phyloP scores from a whole-genome alignment of 768 basidiomycete species.

The Hydnum rufescens region DNA sequence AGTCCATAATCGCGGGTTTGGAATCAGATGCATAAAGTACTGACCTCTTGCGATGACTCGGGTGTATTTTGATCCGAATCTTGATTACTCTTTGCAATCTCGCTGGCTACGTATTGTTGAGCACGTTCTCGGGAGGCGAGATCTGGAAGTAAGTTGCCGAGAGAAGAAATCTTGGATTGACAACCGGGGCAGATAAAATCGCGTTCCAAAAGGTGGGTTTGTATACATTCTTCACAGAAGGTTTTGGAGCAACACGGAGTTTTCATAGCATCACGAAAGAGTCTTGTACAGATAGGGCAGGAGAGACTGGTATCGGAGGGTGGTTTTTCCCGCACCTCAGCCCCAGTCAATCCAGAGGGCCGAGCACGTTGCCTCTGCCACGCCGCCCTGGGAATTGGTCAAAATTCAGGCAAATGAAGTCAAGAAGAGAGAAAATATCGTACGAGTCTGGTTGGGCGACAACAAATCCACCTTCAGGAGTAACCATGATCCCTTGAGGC shows the following conservation, averaged over 20 bases:
- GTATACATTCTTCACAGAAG: constrained; percentile 96
- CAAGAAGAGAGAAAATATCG: constrained; percentile 18
- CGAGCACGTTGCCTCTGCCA: constrained; percentile 86
- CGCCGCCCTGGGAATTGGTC: constrained; percentile 37
- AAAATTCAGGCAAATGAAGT: background rate
- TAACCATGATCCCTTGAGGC: constrained; percentile 88
- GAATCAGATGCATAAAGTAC: too few relatives aligned
- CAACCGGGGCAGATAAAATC: constrained; percentile 92
- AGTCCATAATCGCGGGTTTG: too few relatives aligned
- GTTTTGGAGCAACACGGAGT: constrained; percentile 82
- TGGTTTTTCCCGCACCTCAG: constrained; percentile 65
- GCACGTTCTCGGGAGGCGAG: constrained; percentile 62
- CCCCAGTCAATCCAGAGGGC: constrained; percentile 61
- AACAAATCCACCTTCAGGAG: constrained; percentile 94
- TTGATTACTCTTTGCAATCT: constrained; percentile 50
- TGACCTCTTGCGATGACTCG: too few relatives aligned
- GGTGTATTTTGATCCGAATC: constrained; percentile 15
- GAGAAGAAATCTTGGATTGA: constrained; percentile 63
- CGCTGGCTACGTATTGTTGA: constrained; percentile 60
- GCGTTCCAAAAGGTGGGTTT: constrained; percentile 80
- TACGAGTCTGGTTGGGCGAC: constrained; percentile 93
- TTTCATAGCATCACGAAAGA: constrained; percentile 85
- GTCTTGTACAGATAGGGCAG: constrained; percentile 82
- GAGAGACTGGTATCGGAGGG: constrained; percentile 61
- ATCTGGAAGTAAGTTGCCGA: constrained; percentile 73